Conservation (phyloP, 2,329 filamentous ascomycete genomes). For the Epichloe coenophiala region DNA sequence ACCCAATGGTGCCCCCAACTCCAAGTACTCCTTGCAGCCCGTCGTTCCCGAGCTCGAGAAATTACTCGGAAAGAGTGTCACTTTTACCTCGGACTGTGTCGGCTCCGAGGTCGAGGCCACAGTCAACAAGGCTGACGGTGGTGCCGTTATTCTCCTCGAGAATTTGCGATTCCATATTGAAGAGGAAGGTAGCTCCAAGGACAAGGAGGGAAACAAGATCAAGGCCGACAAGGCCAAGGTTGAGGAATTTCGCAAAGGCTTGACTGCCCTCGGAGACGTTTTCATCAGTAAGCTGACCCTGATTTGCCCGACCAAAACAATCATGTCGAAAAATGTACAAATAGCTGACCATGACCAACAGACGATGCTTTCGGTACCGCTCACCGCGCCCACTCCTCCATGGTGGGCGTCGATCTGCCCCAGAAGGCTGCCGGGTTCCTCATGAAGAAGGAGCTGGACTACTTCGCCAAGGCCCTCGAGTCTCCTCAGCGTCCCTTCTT, state of each 20-base stretch:
- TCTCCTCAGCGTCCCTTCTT: conserved; percentile 90
- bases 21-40: conserved; percentile 90
- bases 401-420: conserved; percentile 92
- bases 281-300: conserved; percentile 66
- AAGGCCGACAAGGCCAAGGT: conserved; percentile 95
- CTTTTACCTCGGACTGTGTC: conserved; percentile 82
- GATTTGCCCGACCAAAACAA: not conserved
- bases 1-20: conserved; percentile 76
- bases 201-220: conserved; percentile 87
- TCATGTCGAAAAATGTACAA: not conserved
- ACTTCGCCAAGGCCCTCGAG: conserved; percentile 96
- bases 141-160: conserved; percentile 82
- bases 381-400: conserved; percentile 96
- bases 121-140: conserved; percentile 68
- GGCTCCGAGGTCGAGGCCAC: conserved; percentile 81
- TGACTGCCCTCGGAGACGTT: conserved; percentile 89
- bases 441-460: conserved; percentile 99
- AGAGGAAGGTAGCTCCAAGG: conserved; percentile 94
- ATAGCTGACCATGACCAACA: conserved; percentile 23
- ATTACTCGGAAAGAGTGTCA: conserved; percentile 70
- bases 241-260: conserved; percentile 82
- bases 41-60: conserved; percentile 87
- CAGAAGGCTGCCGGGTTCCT: conserved; percentile 97
- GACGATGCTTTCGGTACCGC: conserved; percentile 98
- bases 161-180: conserved; percentile 97